phyloP scores from a whole-genome alignment of 2,329 filamentous ascomycete species.

The Sporothrix mexicana region DNA sequence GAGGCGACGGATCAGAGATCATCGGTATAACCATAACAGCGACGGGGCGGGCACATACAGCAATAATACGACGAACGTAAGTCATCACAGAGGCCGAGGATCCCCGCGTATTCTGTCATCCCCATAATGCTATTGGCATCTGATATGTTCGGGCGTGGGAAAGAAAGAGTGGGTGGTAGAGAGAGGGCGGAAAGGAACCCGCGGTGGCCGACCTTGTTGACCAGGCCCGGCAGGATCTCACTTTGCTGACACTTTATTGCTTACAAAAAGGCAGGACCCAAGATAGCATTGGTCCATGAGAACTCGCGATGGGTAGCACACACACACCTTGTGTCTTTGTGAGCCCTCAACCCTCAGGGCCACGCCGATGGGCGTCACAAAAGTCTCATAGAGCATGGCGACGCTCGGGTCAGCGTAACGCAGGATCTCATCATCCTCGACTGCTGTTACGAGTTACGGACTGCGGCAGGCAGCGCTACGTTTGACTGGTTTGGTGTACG shows the following conservation, averaged over 20 bases:
- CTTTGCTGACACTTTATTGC: constrained; percentile 12
- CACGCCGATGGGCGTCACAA: constrained; percentile 21
- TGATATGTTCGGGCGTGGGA: no score
- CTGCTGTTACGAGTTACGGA: constrained; percentile 22
- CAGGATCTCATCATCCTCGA: constrained; percentile 10
- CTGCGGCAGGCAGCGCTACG: not conserved
- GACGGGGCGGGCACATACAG: not conserved
- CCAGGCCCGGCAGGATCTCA: constrained; percentile 8
- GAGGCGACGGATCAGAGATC: not conserved
- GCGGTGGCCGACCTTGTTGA: not conserved
- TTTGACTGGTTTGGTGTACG: not conserved
- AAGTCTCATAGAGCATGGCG: not conserved
- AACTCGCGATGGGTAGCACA: constrained; percentile 5
- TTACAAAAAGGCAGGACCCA: not conserved
- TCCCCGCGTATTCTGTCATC: no score
- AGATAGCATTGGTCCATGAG: not conserved
- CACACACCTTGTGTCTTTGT: not conserved
- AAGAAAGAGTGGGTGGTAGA: not conserved
- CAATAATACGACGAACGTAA: not conserved
- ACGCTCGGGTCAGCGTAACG: not conserved
- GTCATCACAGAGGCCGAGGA: not conserved
- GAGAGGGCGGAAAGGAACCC: not conserved
- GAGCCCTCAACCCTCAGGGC: not conserved
- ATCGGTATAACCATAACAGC: not conserved
- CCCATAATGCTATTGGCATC: not conserved